phyloP scores from a whole-genome alignment of 148 eudicot species.

The Fagopyrum esculentum region DNA sequence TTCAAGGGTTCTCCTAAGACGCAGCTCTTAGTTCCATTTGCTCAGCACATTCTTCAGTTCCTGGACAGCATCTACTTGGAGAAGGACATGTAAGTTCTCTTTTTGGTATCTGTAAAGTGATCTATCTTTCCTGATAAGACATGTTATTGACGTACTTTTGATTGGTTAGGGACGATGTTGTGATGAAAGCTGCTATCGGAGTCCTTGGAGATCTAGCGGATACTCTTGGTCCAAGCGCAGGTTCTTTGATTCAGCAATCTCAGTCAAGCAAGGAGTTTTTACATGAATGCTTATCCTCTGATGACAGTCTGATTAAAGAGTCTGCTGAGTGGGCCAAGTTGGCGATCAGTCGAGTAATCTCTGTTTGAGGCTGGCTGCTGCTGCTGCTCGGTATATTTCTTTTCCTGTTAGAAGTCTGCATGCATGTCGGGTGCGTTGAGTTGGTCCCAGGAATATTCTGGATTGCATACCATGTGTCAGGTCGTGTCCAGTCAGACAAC shows the following conservation, averaged over 20 bases:
- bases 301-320: slow-evolving; percentile 80
- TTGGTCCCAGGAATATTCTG: slow-evolving; percentile 28
- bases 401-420: slow-evolving; percentile 10
- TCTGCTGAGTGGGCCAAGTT: slow-evolving; percentile 96
- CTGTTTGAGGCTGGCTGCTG: slow-evolving; percentile 43
- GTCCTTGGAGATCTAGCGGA: slow-evolving; percentile 97
- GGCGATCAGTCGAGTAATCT: slow-evolving; percentile 68
- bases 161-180: slow-evolving; percentile 70
- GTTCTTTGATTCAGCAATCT: slow-evolving; percentile 81
- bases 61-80: slow-evolving; percentile 79
- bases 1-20: slow-evolving; percentile 80
- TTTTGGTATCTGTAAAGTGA: neutral
- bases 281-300: slow-evolving; percentile 81
- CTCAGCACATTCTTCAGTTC: slow-evolving; percentile 73
- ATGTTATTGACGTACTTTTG: neutral
- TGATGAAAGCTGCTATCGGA: slow-evolving; percentile 90
- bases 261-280: slow-evolving; percentile 67
- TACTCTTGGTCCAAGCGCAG: slow-evolving; percentile 73
- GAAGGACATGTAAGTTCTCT: slow-evolving; percentile 74
- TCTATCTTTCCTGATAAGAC: neutral
- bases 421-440: slow-evolving; percentile 59
- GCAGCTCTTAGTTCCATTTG: slow-evolving; percentile 67
- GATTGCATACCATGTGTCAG: slow-evolving; percentile 55
- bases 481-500: slow-evolving; percentile 61
- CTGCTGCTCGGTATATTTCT: slow-evolving; percentile 14